phyloP scores from a whole-genome alignment of 2,329 filamentous ascomycete species.

The Cadophora gregata region DNA sequence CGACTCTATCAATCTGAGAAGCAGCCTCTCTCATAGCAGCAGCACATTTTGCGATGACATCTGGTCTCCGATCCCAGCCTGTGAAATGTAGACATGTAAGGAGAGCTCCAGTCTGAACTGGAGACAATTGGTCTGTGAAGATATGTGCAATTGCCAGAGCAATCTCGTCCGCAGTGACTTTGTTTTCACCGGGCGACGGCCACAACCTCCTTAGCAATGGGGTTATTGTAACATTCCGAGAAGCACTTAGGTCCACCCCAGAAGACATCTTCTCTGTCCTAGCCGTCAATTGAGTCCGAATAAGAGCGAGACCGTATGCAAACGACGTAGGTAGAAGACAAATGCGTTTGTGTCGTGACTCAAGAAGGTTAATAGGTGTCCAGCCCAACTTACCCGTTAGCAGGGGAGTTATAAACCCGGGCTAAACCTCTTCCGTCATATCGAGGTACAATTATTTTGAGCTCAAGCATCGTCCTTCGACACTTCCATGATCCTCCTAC shows the following conservation, averaged over 20 bases:
- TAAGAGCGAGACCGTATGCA: not conserved
- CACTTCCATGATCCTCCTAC: not conserved
- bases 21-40: slow-evolving; percentile 83
- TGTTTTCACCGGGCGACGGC: slow-evolving; percentile 54
- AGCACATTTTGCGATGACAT: slow-evolving; percentile 87
- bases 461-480: not conserved
- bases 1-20: slow-evolving; percentile 68
- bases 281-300: slow-evolving; percentile 14
- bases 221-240: slow-evolving; percentile 58
- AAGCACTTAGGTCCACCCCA: slow-evolving; percentile 31
- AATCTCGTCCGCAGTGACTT: slow-evolving; percentile 79
- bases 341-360: not conserved
- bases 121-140: slow-evolving; percentile 88
- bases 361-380: not conserved
- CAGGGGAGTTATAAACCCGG: too few relatives aligned
- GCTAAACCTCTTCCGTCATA: not conserved
- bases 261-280: slow-evolving; percentile 33
- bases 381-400: not conserved
- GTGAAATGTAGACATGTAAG: slow-evolving; percentile 94
- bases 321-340: not conserved
- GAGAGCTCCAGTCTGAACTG: slow-evolving; percentile 84
- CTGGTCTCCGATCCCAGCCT: slow-evolving; percentile 79
- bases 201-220: slow-evolving; percentile 76
- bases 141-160: slow-evolving; percentile 89
- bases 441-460: slow-evolving; percentile 17